Percentiles rank a stretch among this genome's conserved stretches.
phyloP scores from a whole-genome alignment of 768 basidiomycete genomes.

The Hypholoma sublateritium region DNA sequence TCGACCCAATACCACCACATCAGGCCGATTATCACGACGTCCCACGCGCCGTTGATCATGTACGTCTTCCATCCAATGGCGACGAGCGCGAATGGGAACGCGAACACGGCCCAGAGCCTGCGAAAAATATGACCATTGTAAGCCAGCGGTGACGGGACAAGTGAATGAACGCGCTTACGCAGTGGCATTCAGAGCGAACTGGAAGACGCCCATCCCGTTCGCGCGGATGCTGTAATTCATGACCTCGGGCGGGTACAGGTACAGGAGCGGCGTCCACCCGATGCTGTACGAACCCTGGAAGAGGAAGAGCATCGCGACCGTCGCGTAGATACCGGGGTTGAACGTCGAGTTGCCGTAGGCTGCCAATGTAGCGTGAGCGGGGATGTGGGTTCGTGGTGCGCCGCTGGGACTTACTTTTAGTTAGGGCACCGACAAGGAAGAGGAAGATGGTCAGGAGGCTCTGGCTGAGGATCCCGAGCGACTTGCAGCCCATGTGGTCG shows the following conservation, averaged over 20 bases:
- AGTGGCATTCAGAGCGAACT: conserved; percentile 14
- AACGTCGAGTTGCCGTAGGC: conserved; percentile 12
- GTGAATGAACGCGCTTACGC: conserved; percentile 6
- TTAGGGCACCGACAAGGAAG: conserved; percentile 16
- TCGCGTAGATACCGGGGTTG: conserved; percentile 15
- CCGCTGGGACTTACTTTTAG: conserved; percentile 8
- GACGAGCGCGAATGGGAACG: conserved; percentile 15
- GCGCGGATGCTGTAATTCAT: conserved; percentile 17
- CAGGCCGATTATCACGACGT: conserved; percentile 13
- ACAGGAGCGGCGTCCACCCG: conserved; percentile 16
- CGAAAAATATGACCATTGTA: neutral
- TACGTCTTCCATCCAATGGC: conserved; percentile 18
- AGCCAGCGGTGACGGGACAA: neutral
- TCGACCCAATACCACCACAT: conserved; percentile 18
- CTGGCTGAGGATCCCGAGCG: conserved; percentile 15
- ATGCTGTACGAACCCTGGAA: conserved; percentile 19
- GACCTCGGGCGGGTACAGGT: conserved; percentile 17
- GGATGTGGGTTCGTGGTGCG: neutral
- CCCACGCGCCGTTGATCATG: conserved; percentile 19
- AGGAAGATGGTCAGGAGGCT: conserved; percentile 14
- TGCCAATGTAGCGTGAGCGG: neutral
- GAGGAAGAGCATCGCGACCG: conserved; percentile 16
- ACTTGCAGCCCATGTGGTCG: conserved; percentile 16
- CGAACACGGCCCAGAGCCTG: conserved; percentile 13
- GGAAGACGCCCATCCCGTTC: conserved; percentile 18